Conservation (phyloP, 768 basidiomycete genomes). For the Boletus edulis region DNA sequence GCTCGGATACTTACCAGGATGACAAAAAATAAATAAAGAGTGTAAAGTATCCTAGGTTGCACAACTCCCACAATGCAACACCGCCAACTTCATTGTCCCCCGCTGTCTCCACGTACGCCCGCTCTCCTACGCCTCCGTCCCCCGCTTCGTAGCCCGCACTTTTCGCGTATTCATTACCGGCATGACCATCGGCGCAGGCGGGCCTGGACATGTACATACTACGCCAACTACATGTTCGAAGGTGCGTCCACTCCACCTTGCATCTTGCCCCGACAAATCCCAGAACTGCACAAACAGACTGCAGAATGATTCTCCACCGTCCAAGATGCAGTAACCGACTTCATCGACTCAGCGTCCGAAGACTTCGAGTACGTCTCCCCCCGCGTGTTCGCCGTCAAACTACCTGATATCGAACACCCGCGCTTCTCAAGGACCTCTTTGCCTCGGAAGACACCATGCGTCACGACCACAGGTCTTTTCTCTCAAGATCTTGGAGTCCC, state of each 20-base stretch:
- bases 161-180: conserved; percentile 80
- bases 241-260: conserved; percentile 45
- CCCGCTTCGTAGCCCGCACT: conserved; percentile 65
- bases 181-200: conserved; percentile 86
- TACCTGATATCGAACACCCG: conserved; percentile 55
- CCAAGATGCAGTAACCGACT: conserved; percentile 57
- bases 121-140: conserved; percentile 79
- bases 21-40: no score
- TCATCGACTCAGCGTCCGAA: conserved; percentile 72
- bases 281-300: conserved; percentile 69
- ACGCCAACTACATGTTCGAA: conserved; percentile 97
- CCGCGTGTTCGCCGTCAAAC: conserved; percentile 57
- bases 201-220: conserved; percentile 61
- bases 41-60: no score
- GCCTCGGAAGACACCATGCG: conserved; percentile 30
- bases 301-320: conserved; percentile 62
- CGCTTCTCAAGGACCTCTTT: conserved; percentile 49
- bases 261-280: background rate
- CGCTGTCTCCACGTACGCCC: conserved; percentile 73
- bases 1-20: no score
- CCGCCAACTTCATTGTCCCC: conserved; percentile 33
- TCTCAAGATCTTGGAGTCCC: conserved; percentile 37
- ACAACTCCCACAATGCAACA: conserved; percentile 1
- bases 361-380: conserved; percentile 60
- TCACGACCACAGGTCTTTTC: conserved; percentile 31